Conservation (phyloP, 371 early-diverging fungal genomes). For the Coemansia sp. region DNA sequence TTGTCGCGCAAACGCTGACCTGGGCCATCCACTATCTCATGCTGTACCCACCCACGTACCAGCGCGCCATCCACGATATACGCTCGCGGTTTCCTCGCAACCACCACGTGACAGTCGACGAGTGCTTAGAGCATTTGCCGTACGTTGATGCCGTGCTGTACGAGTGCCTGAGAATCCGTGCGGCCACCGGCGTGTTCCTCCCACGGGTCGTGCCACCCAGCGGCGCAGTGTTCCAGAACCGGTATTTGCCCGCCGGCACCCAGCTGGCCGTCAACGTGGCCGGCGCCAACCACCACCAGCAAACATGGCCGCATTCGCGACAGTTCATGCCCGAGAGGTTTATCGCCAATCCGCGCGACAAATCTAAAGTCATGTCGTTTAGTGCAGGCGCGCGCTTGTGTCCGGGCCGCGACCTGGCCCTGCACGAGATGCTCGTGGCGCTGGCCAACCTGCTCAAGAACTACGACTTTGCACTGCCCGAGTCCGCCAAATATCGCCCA, state of each 20-base stretch:
- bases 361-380: conserved; percentile 26
- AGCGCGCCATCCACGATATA: conserved; percentile 15
- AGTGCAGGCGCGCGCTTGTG: conserved; percentile 36
- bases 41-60: conserved; percentile 11
- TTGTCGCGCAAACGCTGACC: conserved; percentile 15
- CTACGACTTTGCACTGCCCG: conserved; percentile 28
- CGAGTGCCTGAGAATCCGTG: conserved; percentile 35
- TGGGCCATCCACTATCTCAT: conserved; percentile 31
- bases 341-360: conserved; percentile 5
- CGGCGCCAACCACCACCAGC: conserved; percentile 18
- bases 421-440: conserved; percentile 20
- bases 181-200: conserved; percentile 21
- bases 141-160: conserved; percentile 39
- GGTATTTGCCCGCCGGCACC: conserved; percentile 27
- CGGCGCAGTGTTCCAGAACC: conserved; percentile 27
- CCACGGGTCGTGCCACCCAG: conserved; percentile 35
- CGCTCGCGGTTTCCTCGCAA: conserved; percentile 1
- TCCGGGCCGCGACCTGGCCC: conserved; percentile 34
- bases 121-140: conserved; percentile 24
- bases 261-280: conserved; percentile 13
- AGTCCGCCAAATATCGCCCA: conserved; percentile 7
- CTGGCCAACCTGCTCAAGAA: conserved; percentile 27
- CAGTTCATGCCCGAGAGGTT: conserved; percentile 37
- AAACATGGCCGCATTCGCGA: conserved; percentile 18
- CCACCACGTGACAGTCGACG: conserved; percentile 11